A percentile compares a stretch with the other conserved stretches of the same genome.
Evolutionary conservation across 371 early-diverging fungal species (phyloP).

Genomic region (Funneliformis caledonium): DNA sequence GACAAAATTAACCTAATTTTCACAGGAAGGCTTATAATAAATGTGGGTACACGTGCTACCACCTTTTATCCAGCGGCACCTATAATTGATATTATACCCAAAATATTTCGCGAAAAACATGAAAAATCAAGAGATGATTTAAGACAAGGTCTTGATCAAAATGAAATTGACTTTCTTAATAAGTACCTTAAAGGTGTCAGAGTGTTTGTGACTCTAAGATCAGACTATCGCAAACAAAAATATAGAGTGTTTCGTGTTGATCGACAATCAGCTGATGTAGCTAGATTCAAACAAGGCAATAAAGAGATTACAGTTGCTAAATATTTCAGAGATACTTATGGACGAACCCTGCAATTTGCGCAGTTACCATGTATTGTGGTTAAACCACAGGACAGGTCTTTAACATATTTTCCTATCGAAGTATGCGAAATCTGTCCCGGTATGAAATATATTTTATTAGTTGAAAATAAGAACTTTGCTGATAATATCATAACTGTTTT

Average conservation of each 20-base stretch:
- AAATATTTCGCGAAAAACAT: constrained; percentile 46
- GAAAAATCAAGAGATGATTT: constrained; percentile 53
- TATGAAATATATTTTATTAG: constrained; percentile 4
- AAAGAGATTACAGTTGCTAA: background rate
- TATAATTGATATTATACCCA: constrained; percentile 53
- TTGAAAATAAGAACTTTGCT: background rate
- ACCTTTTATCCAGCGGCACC: constrained; percentile 70
- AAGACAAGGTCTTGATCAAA: constrained; percentile 51
- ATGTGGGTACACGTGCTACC: constrained; percentile 72
- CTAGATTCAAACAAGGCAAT: background rate
- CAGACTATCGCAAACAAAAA: constrained; percentile 3
- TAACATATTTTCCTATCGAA: constrained; percentile 60
- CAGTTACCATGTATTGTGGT: background rate
- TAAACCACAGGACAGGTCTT: background rate
- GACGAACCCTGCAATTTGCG: background rate
- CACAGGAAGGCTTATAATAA: background rate
- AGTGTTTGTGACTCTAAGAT: background rate
- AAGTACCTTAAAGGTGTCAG: background rate
- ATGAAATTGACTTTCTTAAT: background rate
- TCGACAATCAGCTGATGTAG: background rate
- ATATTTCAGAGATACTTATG: background rate
- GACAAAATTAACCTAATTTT: background rate
- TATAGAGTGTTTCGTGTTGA: background rate
- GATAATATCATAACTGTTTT: background rate
- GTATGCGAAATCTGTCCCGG: constrained; percentile 69